phyloP scores from a whole-genome alignment of 1,139 yeast genomes.

The Meyerozyma carpophila region DNA sequence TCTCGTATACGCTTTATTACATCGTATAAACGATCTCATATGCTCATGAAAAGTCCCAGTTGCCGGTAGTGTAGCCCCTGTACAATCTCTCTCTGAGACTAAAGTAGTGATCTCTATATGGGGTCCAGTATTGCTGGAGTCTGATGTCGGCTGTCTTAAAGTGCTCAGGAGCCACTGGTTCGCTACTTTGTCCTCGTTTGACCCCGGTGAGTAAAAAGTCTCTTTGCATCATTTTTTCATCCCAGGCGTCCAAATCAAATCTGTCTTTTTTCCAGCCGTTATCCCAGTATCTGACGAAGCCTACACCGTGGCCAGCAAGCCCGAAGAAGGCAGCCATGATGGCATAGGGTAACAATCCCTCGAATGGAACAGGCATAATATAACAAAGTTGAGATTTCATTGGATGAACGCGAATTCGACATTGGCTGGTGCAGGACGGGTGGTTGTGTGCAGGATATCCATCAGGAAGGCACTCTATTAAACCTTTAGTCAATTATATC shows the following conservation, averaged over 20 bases:
- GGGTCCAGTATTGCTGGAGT: slow-evolving; percentile 41
- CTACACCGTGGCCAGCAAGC: slow-evolving; percentile 45
- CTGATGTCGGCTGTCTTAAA: slow-evolving; percentile 44
- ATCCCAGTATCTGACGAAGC: slow-evolving; percentile 41
- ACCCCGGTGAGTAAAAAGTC: slow-evolving; percentile 74
- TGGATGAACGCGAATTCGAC: slow-evolving; percentile 5
- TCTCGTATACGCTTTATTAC: neutral
- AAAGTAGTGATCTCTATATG: slow-evolving; percentile 47
- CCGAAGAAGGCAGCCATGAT: slow-evolving; percentile 52
- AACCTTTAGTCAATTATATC: slow-evolving; percentile 5
- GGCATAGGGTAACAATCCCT: slow-evolving; percentile 64
- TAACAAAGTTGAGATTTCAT: slow-evolving; percentile 2
- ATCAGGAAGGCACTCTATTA: no score
- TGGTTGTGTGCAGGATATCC: neutral
- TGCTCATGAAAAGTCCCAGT: slow-evolving; percentile 39
- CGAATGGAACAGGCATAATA: slow-evolving; percentile 60
- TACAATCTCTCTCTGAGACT: slow-evolving; percentile 45
- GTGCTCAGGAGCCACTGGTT: slow-evolving; percentile 68
- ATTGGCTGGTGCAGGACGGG: slow-evolving; percentile 1
- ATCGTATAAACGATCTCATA: slow-evolving; percentile 1
- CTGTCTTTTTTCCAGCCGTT: slow-evolving; percentile 53
- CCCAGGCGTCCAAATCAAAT: slow-evolving; percentile 54
- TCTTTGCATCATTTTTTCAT: slow-evolving; percentile 53
- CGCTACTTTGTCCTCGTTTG: slow-evolving; percentile 63
- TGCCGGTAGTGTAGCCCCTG: slow-evolving; percentile 45